Evolutionary conservation across 148 eudicot species (phyloP).

Genomic region (Rhododendron griersonianum): DNA sequence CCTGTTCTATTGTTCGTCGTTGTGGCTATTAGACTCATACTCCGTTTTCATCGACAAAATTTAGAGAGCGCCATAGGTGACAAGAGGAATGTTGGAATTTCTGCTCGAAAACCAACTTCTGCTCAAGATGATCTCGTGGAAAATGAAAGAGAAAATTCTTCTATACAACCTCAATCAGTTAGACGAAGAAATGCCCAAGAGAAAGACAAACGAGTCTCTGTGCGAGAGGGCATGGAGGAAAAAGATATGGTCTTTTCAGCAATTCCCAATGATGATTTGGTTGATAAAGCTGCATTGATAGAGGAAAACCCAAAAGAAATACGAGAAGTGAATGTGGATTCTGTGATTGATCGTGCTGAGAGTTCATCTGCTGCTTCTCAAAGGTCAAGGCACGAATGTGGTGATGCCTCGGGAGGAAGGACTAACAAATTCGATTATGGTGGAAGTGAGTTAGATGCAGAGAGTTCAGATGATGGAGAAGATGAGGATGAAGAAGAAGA

Average conservation of each 20-base stretch:
- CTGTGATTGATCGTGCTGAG: not conserved
- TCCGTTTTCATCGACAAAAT: conserved; percentile 8
- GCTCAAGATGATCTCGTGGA: not conserved
- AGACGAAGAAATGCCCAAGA: conserved; percentile 30
- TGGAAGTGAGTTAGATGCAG: conserved; percentile 17
- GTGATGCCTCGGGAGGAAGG: conserved; percentile 8
- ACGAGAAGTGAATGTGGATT: conserved; percentile 24
- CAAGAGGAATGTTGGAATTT: not conserved
- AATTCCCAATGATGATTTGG: conserved; percentile 14
- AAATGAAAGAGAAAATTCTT: not conserved
- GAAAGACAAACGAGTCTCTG: conserved; percentile 5
- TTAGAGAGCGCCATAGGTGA: conserved; percentile 18
- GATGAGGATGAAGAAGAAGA: conserved; percentile 32
- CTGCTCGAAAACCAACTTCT: conserved; percentile 7
- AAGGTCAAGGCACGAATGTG: not conserved
- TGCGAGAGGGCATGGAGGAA: conserved; percentile 10
- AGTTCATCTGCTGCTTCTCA: conserved; percentile 13
- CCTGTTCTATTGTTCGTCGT: conserved; percentile 39
- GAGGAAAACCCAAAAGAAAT: conserved; percentile 37
- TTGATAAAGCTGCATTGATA: conserved; percentile 26
- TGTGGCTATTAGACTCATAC: conserved; percentile 26
- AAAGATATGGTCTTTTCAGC: conserved; percentile 17
- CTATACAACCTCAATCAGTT: conserved; percentile 15
- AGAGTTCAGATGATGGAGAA: conserved; percentile 32
- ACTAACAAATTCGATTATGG: not conserved